These are phyloP conservation scores for Narthecium ossifragum DNA, from an alignment of 106 monocot genomes.

Conservation along the genomic window DNA sequence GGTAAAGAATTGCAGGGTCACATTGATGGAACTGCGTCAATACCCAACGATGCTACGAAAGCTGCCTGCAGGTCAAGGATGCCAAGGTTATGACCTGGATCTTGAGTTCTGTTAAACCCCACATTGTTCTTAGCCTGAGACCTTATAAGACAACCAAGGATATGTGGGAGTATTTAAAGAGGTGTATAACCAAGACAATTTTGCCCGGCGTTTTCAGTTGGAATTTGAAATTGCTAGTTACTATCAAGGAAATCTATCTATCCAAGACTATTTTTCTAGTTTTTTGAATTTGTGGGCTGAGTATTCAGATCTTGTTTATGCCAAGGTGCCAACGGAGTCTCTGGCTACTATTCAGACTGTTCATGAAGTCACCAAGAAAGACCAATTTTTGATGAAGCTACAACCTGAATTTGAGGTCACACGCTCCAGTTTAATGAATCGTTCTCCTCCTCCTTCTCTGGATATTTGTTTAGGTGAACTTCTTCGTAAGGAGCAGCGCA, in stretches of 20 bases:
- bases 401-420: constrained; percentile 1
- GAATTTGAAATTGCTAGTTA: constrained; percentile 7
- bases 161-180: constrained; percentile 4
- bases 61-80: constrained; percentile 1
- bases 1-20: constrained; percentile 10
- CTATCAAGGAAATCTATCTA: constrained; percentile 4
- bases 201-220: not conserved
- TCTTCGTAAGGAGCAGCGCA: constrained; percentile 1
- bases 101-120: not conserved
- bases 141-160: constrained; percentile 2
- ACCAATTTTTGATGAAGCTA: constrained; percentile 18
- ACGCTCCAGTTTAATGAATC: constrained; percentile 5
- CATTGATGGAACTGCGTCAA: not conserved
- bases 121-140: constrained; percentile 2
- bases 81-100: constrained; percentile 2
- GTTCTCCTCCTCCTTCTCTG: not conserved
- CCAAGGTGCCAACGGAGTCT: not conserved
- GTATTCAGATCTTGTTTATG: constrained; percentile 1
- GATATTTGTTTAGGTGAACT: constrained; percentile 6
- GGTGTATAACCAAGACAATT: constrained; percentile 8
- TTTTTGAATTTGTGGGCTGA: constrained; percentile 3
- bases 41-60: not conserved
- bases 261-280: constrained; percentile 9
- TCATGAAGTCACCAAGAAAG: not conserved
- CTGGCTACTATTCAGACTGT: not conserved